Percentiles rank a stretch among this genome's conserved stretches.
phyloP scores from a whole-genome alignment of 2,329 filamentous ascomycete genomes.

The Mycosphaerella arachidis region DNA sequence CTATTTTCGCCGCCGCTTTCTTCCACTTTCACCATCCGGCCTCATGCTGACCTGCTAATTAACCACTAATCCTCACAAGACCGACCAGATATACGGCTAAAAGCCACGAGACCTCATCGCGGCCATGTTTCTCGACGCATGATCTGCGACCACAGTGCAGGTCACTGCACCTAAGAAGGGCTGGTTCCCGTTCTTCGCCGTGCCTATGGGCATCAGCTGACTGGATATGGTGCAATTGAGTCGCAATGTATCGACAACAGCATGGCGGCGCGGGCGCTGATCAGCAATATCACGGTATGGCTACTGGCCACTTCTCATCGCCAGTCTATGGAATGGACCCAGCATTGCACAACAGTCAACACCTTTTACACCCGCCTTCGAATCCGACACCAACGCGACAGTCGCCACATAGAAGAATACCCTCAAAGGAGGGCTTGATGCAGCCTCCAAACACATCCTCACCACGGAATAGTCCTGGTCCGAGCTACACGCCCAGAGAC shows the following conservation, averaged over 20 bases:
- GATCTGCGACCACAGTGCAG: not conserved
- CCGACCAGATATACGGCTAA: not conserved
- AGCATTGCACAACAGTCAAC: slow-evolving; percentile 19
- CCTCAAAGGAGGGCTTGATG: slow-evolving; percentile 21
- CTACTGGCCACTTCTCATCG: slow-evolving; percentile 20
- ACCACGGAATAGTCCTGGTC: slow-evolving; percentile 18
- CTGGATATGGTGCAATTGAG: not conserved
- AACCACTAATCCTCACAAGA: not conserved
- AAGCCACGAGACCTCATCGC: not conserved
- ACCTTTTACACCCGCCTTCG: slow-evolving; percentile 16
- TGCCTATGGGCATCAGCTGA: not conserved
- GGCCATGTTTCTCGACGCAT: not conserved
- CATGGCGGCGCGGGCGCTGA: slow-evolving; percentile 22
- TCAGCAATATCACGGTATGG: slow-evolving; percentile 23
- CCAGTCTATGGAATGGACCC: slow-evolving; percentile 27
- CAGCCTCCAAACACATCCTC: slow-evolving; percentile 22
- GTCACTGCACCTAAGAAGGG: not conserved
- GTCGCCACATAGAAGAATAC: slow-evolving; percentile 12
- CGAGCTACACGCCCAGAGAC: slow-evolving; percentile 40
- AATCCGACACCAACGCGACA: slow-evolving; percentile 1
- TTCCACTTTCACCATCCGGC: not conserved
- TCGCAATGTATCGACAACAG: slow-evolving; percentile 23
- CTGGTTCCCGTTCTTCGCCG: not conserved
- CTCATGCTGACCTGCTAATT: not conserved
- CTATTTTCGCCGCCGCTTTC: not conserved